Base-by-base conservation (phyloP, 2,329 filamentous ascomycete species). In the Aschersonia sp. region DNA sequence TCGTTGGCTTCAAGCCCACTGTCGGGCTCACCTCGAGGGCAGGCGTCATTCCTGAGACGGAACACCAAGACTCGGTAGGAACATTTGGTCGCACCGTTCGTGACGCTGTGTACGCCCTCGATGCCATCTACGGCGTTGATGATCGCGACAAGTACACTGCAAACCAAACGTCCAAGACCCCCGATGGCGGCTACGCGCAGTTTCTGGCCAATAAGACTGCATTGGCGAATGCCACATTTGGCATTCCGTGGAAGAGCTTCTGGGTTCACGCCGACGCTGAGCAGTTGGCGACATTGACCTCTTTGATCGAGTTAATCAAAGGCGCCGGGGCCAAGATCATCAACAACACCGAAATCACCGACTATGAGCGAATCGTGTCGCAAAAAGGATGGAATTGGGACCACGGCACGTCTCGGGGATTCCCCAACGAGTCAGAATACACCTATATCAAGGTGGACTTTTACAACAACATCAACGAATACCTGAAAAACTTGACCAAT, bases 1-100 rank as follows among this genome's bases (percentile, higher is more conserved):
- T 89, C 2, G 82, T 88, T 2, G 84, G 84, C 3, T 75, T 89
- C 60, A 89, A 88, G 63, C 83, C 84, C 1, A 88, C 83, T 1
- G 80, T 88, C 5, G 84, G 84, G 0, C 61, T 86, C 46, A 86
- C 82, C 0, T 85, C 82, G 6, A 68, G 82, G 12, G 70, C 65
- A 28, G 77, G 72, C 20, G 73, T 82, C 31, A 72, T 89, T 35
- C 85, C 84, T 0, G 81, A 84, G 56, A 76, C 72, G 9, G 66
- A 75, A 48, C 77, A 84, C 55, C 80, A 84, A 55, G 85, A 89
- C 56, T 80, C 76, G 0, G 75, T 88, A 0, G 85, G 84, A 2
- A 68, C 73, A 1, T 79, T 89, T 56, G 82, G 75, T 0, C 75
- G 76, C 28, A 85, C 78, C 0, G 77, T 89, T 5, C 68, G 70